Percentiles rank a stretch among this genome's conserved stretches.
These are phyloP conservation scores for Neonectria magnoliae DNA, from an alignment of 2,329 filamentous ascomycete species.

Conservation along the genomic window DNA sequence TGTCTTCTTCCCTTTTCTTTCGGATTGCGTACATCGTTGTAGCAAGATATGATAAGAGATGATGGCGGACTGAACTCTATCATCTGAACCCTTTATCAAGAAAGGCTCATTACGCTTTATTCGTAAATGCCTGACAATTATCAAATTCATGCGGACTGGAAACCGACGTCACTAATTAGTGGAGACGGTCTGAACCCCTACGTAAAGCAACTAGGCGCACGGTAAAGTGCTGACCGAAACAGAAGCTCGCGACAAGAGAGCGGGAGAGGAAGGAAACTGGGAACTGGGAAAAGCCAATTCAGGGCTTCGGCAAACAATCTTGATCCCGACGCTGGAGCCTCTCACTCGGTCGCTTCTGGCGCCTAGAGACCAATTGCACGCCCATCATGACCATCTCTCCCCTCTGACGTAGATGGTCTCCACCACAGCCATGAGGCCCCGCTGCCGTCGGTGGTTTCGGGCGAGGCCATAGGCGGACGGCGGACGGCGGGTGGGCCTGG, in stretches of 20 bases:
- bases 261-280: neutral
- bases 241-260: neutral
- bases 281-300: neutral
- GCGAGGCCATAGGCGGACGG: constrained; percentile 34
- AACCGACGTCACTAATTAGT: neutral
- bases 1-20: neutral
- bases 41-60: neutral
- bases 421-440: constrained; percentile 30
- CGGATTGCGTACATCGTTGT: neutral
- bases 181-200: neutral
- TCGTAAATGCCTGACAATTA: constrained; percentile 9
- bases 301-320: neutral
- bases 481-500: constrained; percentile 9
- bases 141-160: constrained; percentile 8
- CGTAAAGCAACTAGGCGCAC: neutral
- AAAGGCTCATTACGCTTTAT: too few species aligned
- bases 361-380: constrained; percentile 2
- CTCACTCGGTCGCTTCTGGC: constrained; percentile 11
- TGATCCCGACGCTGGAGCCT: neutral
- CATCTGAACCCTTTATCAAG: too few species aligned
- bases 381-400: neutral
- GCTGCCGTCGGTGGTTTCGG: constrained; percentile 26
- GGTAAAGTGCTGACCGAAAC: neutral
- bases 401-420: constrained; percentile 36
- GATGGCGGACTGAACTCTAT: neutral